Evolutionary conservation across 2,329 filamentous ascomycete species (phyloP).

Genomic region (Penicillium hordei): DNA sequence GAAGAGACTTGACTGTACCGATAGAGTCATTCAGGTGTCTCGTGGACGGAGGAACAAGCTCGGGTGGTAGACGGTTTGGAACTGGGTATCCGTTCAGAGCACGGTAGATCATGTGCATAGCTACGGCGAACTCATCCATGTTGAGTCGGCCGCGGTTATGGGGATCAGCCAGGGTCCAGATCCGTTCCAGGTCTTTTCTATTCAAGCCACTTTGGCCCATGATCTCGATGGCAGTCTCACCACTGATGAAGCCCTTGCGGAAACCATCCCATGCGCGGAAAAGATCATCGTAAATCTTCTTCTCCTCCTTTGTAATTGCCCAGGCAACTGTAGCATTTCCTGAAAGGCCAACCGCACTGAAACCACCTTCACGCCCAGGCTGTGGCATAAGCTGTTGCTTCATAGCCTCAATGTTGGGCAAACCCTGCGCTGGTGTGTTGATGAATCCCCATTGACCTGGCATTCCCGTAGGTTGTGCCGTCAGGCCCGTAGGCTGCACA

Average conservation of each 20-base stretch:
- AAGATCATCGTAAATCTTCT: slow-evolving; percentile 90
- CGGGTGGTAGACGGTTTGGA: slow-evolving; percentile 80
- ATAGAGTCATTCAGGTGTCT: slow-evolving; percentile 91
- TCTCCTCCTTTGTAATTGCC: slow-evolving; percentile 98
- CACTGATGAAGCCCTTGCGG: slow-evolving; percentile 85
- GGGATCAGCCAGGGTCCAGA: slow-evolving; percentile 93
- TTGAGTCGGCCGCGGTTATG: slow-evolving; percentile 93
- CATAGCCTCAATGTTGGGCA: slow-evolving; percentile 91
- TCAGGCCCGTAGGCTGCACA: slow-evolving; percentile 82
- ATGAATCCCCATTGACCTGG: slow-evolving; percentile 99
- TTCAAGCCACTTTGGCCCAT: slow-evolving; percentile 94
- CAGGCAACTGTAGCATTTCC: slow-evolving; percentile 96
- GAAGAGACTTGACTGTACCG: slow-evolving; percentile 84
- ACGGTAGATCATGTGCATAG: slow-evolving; percentile 98
- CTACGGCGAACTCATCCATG: slow-evolving; percentile 95
- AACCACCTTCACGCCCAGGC: slow-evolving; percentile 80
- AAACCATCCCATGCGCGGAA: slow-evolving; percentile 98
- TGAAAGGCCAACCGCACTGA: slow-evolving; percentile 80
- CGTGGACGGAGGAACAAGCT: slow-evolving; percentile 91
- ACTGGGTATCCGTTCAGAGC: slow-evolving; percentile 95
- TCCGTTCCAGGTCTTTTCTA: slow-evolving; percentile 81
- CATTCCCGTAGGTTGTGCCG: slow-evolving; percentile 88
- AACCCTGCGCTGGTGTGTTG: slow-evolving; percentile 81
- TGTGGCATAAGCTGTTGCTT: slow-evolving; percentile 98
- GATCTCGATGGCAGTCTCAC: slow-evolving; percentile 92